Evolutionary conservation across 139 green algal species (phyloP), one percentile per base, ranked within the genome.

Genomic region (Chlamydomonas sp.): DNA sequence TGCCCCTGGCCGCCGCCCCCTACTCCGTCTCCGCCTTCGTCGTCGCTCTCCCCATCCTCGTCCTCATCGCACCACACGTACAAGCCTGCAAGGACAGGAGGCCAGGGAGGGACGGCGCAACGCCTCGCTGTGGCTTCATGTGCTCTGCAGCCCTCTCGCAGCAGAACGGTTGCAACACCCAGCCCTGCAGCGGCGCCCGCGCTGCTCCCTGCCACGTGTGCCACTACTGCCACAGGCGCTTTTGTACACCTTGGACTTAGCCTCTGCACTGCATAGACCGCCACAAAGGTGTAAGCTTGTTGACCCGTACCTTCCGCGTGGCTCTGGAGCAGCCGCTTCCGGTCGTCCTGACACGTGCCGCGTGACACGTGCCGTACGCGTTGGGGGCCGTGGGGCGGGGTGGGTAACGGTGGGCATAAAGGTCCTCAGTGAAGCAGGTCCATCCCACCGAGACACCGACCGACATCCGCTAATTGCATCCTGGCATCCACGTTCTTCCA

Each of bases 41-140:
- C 31, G 31, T 49, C 31, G 0, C 14, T 10, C 8, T 90, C 79
- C 31, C 31, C 31, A 49, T 49, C 31, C 1, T 89, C 78, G 31
- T 87, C 83, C 16, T 91, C 88, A 61, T 91, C 83, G 20, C 89
- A 72, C 75, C 82, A 87, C 3, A 87, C 62, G 62, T 87, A 87
- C 72, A 87, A n/a, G 16, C 82, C 82, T 87, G 71, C n/a, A 63
- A 4, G 20, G 6, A 78, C 1, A 16, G 10, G 10, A 16, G 6
- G 8, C 69, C 69, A 5, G 69, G 6, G 18, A 49, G 31, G 31
- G 31, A 49, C 31, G 31, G 31, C 31, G 31, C 31, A 49, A 49
- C 31, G 31, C 31, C 31, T 49, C 31, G 31, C 31, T 49, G 31
- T 49, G 31, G 31, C 31, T 49, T 49, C 31, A 49, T 49, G 31